phyloP scores from a whole-genome alignment of 768 basidiomycete species.

The Tylopilus cervinicoccineus region DNA sequence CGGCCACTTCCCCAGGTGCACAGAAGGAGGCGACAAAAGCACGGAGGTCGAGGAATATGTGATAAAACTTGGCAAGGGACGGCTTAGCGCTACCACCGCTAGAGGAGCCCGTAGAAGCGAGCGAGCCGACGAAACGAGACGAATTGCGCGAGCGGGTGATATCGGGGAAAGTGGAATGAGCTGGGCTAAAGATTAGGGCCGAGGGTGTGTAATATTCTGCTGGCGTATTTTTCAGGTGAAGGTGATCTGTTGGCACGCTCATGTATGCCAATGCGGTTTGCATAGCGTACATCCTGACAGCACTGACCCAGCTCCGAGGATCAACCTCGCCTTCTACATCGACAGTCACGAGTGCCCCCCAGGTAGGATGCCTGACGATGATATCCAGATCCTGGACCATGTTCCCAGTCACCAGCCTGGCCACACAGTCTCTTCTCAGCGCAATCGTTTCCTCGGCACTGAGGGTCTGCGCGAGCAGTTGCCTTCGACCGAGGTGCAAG shows the following conservation, averaged over 20 bases:
- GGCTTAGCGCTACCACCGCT: constrained; percentile 25
- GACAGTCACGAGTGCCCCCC: constrained; percentile 87
- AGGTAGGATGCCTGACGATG: constrained; percentile 92
- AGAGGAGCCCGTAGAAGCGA: constrained; percentile 17
- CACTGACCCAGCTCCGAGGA: constrained; percentile 80
- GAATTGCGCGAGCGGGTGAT: constrained; percentile 25
- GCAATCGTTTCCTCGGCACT: constrained; percentile 81
- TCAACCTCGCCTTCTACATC: constrained; percentile 84
- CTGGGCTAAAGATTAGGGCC: constrained; percentile 52
- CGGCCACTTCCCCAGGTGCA: constrained; percentile 86
- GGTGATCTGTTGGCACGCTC: constrained; percentile 44
- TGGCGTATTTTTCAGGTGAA: constrained; percentile 30
- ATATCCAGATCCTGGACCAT: constrained; percentile 90
- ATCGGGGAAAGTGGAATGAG: constrained; percentile 73
- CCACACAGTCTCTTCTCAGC: constrained; percentile 83
- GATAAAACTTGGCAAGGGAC: constrained; percentile 73
- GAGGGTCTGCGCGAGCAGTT: constrained; percentile 83
- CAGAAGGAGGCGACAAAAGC: constrained; percentile 92
- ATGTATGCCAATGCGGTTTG: constrained; percentile 81
- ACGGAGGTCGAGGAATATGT: constrained; percentile 85
- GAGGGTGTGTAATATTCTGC: constrained; percentile 43
- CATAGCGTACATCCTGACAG: constrained; percentile 88
- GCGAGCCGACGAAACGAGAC: constrained; percentile 35
- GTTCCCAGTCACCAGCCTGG: constrained; percentile 83
- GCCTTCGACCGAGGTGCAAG: constrained; percentile 86